These are phyloP conservation scores for Erodium maritimum DNA, from an alignment of 345 rosid genomes.

Conservation along the genomic window DNA sequence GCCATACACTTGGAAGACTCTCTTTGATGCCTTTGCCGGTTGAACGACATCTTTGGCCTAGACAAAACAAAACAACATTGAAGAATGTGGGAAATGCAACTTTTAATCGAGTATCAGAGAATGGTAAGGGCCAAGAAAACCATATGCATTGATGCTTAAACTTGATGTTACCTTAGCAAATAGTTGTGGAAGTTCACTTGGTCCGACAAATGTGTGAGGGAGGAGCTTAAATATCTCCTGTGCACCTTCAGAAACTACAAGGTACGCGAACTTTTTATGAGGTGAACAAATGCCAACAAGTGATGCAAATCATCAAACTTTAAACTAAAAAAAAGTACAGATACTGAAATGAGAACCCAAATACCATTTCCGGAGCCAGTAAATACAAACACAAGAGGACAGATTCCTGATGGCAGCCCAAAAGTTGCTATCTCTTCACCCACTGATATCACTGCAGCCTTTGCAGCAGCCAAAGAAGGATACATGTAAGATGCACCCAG, in stretches of 20 bases:
- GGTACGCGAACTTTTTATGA: too few relatives aligned
- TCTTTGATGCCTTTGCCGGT: slow-evolving; percentile 34
- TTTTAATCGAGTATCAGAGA: not conserved
- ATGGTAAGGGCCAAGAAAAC: not conserved
- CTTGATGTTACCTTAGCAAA: slow-evolving; percentile 36
- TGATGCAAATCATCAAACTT: too few relatives aligned
- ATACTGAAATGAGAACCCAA: not conserved
- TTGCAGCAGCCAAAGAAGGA: slow-evolving; percentile 75
- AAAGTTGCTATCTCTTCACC: slow-evolving; percentile 73
- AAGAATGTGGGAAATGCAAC: too few relatives aligned
- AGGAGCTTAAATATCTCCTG: slow-evolving; percentile 93
- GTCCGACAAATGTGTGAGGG: slow-evolving; percentile 77
- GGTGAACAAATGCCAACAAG: too few relatives aligned
- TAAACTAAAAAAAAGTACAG: not conserved
- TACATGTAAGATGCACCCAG: slow-evolving; percentile 76
- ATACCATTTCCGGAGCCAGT: slow-evolving; percentile 75
- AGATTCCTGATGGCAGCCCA: slow-evolving; percentile 71
- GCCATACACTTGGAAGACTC: slow-evolving; percentile 72
- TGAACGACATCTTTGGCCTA: slow-evolving; percentile 31
- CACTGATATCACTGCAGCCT: slow-evolving; percentile 69
- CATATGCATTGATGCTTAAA: too few relatives aligned
- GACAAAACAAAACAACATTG: slow-evolving; percentile 7
- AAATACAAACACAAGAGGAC: slow-evolving; percentile 72
- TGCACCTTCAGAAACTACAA: slow-evolving; percentile 80
- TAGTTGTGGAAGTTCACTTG: slow-evolving; percentile 61